A percentile compares a stretch with the other conserved stretches of the same genome.
These are phyloP conservation scores for Paraphaeosphaeria sporulosa DNA, from an alignment of 2,329 filamentous ascomycete species.

Conservation along the genomic window DNA sequence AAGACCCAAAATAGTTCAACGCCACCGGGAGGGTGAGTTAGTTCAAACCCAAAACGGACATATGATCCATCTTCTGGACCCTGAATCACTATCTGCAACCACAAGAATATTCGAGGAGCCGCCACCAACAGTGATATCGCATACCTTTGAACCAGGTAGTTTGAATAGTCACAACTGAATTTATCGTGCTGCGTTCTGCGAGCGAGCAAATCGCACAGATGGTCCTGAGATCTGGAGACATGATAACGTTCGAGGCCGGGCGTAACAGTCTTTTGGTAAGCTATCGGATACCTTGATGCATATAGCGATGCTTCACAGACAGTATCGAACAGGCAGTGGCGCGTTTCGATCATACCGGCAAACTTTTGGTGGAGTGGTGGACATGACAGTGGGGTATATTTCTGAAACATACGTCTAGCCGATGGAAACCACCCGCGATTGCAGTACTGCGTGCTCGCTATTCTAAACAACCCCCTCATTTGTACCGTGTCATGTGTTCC, in stretches of 20 bases:
- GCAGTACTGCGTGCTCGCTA: neutral
- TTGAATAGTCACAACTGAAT: no score
- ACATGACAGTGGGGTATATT: neutral
- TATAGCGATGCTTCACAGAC: neutral
- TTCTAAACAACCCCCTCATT: neutral
- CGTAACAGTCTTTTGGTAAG: neutral
- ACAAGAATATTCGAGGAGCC: neutral
- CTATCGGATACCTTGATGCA: neutral
- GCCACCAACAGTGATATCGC: neutral
- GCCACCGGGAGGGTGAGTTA: constrained; percentile 1
- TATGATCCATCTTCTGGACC: constrained; percentile 17
- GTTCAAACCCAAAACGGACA: constrained; percentile 19
- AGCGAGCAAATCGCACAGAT: neutral
- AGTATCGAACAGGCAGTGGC: neutral
- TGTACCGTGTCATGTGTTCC: neutral
- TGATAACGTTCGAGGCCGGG: neutral
- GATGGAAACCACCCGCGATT: neutral
- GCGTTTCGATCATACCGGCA: neutral
- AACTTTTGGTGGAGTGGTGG: neutral
- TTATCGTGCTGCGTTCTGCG: neutral
- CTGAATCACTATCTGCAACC: constrained; percentile 11
- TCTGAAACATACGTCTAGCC: neutral
- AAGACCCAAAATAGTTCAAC: constrained; percentile 17
- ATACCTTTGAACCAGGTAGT: neutral
- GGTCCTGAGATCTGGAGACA: neutral